These are phyloP conservation scores for Colletotrichum agaves DNA, from an alignment of 2,329 filamentous ascomycete genomes.

Conservation along the genomic window DNA sequence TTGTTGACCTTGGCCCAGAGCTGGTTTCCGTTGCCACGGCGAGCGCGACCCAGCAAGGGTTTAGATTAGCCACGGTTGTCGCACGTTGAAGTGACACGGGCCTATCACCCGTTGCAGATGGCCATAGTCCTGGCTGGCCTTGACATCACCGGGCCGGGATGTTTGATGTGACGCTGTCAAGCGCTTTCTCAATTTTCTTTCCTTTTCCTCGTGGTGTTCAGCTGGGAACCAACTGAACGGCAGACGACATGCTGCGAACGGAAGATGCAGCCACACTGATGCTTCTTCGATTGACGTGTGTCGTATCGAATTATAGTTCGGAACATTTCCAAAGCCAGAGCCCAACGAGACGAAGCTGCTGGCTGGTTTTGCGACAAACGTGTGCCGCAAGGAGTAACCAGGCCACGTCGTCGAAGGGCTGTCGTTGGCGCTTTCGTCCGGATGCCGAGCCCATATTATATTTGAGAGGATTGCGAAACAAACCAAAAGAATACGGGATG, in stretches of 20 bases:
- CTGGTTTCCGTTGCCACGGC: slow-evolving; percentile 32
- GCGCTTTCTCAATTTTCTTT: not conserved
- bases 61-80: slow-evolving; percentile 21
- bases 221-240: slow-evolving; percentile 2
- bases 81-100: slow-evolving; percentile 29
- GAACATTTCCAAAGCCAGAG: not conserved
- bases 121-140: slow-evolving; percentile 10
- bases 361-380: slow-evolving; percentile 26
- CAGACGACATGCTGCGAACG: not conserved
- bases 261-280: slow-evolving; percentile 9
- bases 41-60: slow-evolving; percentile 18
- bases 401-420: slow-evolving; percentile 6
- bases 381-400: slow-evolving; percentile 17
- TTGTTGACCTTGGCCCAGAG: slow-evolving; percentile 30
- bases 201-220: not conserved
- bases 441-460: not conserved
- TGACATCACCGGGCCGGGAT: slow-evolving; percentile 37
- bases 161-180: slow-evolving; percentile 12
- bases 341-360: slow-evolving; percentile 18
- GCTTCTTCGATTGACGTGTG: slow-evolving; percentile 13
- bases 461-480: slow-evolving; percentile 28
- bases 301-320: slow-evolving; percentile 12
- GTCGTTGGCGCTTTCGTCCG: slow-evolving; percentile 22
- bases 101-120: slow-evolving; percentile 33
- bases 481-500: not conserved